phyloP scores from a whole-genome alignment of 148 eudicot species.

The Nepenthes mirabilis region DNA sequence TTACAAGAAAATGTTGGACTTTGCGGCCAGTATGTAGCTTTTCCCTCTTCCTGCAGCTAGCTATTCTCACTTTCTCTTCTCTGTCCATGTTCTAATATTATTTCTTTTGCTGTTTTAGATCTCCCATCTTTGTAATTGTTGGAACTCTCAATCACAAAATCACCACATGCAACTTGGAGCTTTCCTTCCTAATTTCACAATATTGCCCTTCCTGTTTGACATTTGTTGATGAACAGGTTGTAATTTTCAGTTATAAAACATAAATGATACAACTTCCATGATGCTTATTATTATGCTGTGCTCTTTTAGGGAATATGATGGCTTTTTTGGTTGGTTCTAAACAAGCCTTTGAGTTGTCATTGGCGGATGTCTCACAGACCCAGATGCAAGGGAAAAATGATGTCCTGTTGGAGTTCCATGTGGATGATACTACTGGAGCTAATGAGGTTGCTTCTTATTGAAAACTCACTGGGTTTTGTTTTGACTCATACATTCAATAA shows the following conservation, averaged over 20 bases:
- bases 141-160: neutral
- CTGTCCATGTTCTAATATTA: neutral
- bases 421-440: slow-evolving; percentile 93
- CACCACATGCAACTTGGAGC: too few relatives aligned
- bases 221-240: too few relatives aligned
- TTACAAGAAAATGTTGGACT: too few relatives aligned
- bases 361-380: slow-evolving; percentile 90
- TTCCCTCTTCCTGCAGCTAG: too few relatives aligned
- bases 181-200: too few relatives aligned
- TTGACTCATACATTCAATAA: neutral
- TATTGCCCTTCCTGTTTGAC: too few relatives aligned
- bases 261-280: too few relatives aligned
- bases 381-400: slow-evolving; percentile 97
- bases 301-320: slow-evolving; percentile 63
- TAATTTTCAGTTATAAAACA: too few relatives aligned
- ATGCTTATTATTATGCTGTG: neutral
- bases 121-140: neutral
- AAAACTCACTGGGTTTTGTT: slow-evolving; percentile 2
- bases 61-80: too few relatives aligned
- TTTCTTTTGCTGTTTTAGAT: neutral
- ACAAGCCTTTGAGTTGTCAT: slow-evolving; percentile 96
- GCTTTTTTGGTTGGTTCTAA: slow-evolving; percentile 61
- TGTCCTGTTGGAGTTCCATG: slow-evolving; percentile 88
- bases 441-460: slow-evolving; percentile 58
- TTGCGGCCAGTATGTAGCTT: too few relatives aligned